Base-by-base conservation (phyloP, 306 rosid species). In the Casuarina cunninghamiana region DNA sequence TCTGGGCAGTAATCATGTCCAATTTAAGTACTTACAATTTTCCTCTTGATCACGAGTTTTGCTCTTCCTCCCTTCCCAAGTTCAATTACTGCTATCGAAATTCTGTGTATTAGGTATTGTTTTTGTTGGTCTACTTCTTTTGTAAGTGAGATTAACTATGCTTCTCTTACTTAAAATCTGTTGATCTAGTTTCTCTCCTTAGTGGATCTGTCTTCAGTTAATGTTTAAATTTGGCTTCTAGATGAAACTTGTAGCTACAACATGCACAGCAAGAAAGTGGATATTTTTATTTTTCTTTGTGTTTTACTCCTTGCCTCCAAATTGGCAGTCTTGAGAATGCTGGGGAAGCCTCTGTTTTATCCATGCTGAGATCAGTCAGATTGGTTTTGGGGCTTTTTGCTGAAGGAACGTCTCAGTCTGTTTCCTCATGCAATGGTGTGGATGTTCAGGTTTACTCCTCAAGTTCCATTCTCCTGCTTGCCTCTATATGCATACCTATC, bases 321-420 rank as follows among this genome's bases (percentile, higher is more conserved):
- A 79, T 80, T 79, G 87, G 85, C 90, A 94, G 97, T 88, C 95
- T 94, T 49, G 95, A 94, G 86, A 92, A 92, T 84, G 97, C 98
- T 72, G 98, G 97, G 78, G 98, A 94, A 89, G 79, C 85, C 74
- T 92, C 97, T 80, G 88, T 92, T 80, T 82, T 94, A 82, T 87
- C 93, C 72, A 92, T 92, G 83, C 89, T 94, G 84, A 90, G 97
- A 84, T 89, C 97, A 76, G 91, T 90, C 55, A 89, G 97, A 81
- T 71, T 92, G 82, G 79, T 82, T 73, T 82, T 94, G 89, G 85
- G 83, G 83, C 87, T 90, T 80, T 83, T 86, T 67, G 82, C 87
- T 71, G 53, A 79, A 77, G 91, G 84, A 83, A 84, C 77, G 67
- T 84, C 81, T 32, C 83, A 79, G 80, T 84, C 78, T 80, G 78